Evolutionary conservation across 192 early-diverging fungal species (phyloP).

Genomic region (Coemansia sp.): DNA sequence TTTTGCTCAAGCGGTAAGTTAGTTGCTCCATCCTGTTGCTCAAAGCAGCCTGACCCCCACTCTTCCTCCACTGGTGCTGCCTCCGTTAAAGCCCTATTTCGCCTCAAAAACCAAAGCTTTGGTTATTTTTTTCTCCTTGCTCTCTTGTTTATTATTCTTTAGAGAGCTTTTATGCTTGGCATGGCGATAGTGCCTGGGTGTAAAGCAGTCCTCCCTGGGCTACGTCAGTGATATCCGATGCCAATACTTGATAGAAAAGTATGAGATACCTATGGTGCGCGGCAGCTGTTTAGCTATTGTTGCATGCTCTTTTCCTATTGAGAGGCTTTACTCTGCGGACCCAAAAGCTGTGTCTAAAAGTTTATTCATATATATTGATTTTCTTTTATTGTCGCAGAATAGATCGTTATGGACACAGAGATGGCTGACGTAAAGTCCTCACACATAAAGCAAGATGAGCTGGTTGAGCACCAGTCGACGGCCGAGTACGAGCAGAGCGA

Average conservation of each 20-base stretch:
- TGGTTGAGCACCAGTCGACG: not conserved
- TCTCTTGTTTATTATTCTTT: not conserved
- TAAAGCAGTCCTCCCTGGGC: not conserved
- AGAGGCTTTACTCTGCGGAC: not conserved
- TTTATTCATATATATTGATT: not conserved
- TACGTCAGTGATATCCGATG: constrained; percentile 1
- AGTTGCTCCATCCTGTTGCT: not conserved
- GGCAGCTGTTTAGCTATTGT: not conserved
- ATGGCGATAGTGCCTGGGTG: too few relatives aligned
- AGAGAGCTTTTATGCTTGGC: not conserved
- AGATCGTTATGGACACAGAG: not conserved
- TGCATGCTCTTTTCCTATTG: not conserved
- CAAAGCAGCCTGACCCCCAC: not conserved
- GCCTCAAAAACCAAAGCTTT: not conserved
- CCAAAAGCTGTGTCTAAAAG: not conserved
- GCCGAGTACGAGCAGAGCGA: not conserved
- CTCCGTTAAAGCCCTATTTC: not conserved
- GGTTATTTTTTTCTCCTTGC: constrained; percentile 9
- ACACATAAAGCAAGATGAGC: not conserved
- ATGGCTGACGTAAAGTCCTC: constrained; percentile 10
- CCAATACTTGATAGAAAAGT: not conserved
- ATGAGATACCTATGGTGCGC: not conserved
- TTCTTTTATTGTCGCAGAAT: not conserved
- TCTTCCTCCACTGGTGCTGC: not conserved
- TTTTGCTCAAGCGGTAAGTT: constrained; percentile 23